A percentile compares a stretch with the other conserved stretches of the same genome.
Evolutionary conservation across 2,329 filamentous ascomycete species (phyloP).

Genomic region (Bipolaris victoriae): DNA sequence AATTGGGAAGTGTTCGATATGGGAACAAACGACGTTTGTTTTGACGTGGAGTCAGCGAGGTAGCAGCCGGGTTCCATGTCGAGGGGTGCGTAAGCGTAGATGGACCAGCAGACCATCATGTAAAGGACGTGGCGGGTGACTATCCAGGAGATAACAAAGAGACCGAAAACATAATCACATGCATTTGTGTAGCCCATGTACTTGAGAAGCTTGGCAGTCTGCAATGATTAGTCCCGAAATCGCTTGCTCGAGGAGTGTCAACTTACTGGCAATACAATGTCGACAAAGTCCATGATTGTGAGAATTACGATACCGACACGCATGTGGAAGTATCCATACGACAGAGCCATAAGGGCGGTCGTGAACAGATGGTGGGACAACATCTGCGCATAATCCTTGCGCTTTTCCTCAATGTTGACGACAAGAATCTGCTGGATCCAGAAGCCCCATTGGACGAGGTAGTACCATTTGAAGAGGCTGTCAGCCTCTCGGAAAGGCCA

Average conservation of each 20-base stretch:
- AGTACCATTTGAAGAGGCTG: conserved; percentile 83
- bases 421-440: conserved; percentile 95
- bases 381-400: conserved; percentile 98
- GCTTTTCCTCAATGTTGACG: conserved; percentile 89
- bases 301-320: conserved; percentile 88
- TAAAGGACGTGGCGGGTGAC: conserved; percentile 82
- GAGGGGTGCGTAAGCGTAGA: conserved; percentile 69
- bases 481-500: conserved; percentile 81
- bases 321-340: conserved; percentile 86
- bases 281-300: conserved; percentile 91
- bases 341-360: conserved; percentile 76
- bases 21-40: conserved; percentile 52
- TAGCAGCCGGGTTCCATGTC: conserved; percentile 76
- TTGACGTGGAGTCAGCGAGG: conserved; percentile 57
- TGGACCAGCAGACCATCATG: conserved; percentile 79
- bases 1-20: conserved; percentile 58
- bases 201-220: conserved; percentile 90
- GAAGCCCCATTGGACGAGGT: conserved; percentile 87
- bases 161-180: conserved; percentile 82
- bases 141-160: conserved; percentile 88
- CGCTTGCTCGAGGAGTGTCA: neutral
- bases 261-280: conserved; percentile 79
- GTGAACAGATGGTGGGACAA: conserved; percentile 93
- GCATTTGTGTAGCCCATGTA: conserved; percentile 72
- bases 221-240: conserved; percentile 19